Evolutionary conservation across 2,329 filamentous ascomycete species (phyloP).

Genomic region (Fusarium clavum): DNA sequence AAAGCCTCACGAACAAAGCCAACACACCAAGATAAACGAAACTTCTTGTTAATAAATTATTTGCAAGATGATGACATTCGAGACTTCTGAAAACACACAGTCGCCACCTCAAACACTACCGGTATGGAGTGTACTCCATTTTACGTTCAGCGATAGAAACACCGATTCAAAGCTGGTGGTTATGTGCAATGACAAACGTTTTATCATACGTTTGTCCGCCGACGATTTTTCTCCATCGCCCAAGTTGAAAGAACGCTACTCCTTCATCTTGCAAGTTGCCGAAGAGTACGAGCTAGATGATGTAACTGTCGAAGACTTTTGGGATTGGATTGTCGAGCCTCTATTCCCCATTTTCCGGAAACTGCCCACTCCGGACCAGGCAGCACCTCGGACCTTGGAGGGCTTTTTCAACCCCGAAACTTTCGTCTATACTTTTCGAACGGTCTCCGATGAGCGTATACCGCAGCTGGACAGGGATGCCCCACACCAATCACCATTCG

Average conservation of each 20-base stretch:
- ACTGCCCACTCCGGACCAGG: not conserved
- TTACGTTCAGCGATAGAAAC: accelerated
- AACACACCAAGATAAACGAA: no score
- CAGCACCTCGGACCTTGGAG: accelerated
- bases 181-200: not conserved
- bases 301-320: not conserved
- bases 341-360: accelerated
- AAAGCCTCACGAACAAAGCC: no score
- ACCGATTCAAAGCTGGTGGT: not conserved
- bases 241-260: not conserved
- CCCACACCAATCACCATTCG: not conserved
- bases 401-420: not conserved
- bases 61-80: not conserved
- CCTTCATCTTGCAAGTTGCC: not conserved
- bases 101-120: not conserved
- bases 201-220: not conserved
- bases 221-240: not conserved
- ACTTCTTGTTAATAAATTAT: no score
- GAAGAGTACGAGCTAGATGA: not conserved
- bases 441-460: not conserved
- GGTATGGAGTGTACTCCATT: not conserved
- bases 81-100: not conserved
- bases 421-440: not conserved
- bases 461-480: not conserved
- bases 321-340: not conserved